phyloP scores from a whole-genome alignment of 192 early-diverging fungal species.

The Rhizoclosmatium globosum region DNA sequence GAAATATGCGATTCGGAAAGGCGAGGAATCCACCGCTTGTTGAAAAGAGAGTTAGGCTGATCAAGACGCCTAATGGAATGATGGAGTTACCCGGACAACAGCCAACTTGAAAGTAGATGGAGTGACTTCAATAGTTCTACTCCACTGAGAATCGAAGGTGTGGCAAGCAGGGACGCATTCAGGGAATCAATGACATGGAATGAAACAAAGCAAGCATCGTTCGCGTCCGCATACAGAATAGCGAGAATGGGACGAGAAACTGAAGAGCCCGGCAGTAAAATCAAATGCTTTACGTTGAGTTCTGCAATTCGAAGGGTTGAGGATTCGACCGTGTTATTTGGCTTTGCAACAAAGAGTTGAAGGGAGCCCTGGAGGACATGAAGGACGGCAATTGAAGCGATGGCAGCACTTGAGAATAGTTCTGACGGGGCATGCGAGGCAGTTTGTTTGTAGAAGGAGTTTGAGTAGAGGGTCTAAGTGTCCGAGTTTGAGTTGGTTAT shows the following conservation, averaged over 20 bases:
- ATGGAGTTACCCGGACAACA: neutral
- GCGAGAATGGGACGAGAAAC: neutral
- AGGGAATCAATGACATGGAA: neutral
- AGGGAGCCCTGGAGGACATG: neutral
- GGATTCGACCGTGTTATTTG: neutral
- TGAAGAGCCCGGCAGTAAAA: neutral
- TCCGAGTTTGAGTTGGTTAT: neutral
- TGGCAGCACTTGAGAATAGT: neutral
- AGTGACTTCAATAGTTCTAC: conserved; percentile 20
- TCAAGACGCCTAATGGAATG: conserved; percentile 32
- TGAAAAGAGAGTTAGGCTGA: conserved; percentile 55
- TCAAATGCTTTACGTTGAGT: neutral
- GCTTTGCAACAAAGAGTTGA: neutral
- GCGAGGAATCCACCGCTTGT: neutral
- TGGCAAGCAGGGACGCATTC: conserved; percentile 42
- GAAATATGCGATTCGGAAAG: conserved; percentile 8
- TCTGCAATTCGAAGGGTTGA: neutral
- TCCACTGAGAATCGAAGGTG: conserved; percentile 41
- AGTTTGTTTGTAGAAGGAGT: neutral
- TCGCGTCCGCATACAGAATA: neutral
- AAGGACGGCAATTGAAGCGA: neutral
- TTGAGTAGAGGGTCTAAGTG: no score
- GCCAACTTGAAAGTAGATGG: neutral
- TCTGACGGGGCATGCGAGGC: neutral
- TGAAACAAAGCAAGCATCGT: neutral